Evolutionary conservation across 257 asterid genomes (phyloP), one percentile per base, ranked within the genome.

Genomic region (Petunia secreta): DNA sequence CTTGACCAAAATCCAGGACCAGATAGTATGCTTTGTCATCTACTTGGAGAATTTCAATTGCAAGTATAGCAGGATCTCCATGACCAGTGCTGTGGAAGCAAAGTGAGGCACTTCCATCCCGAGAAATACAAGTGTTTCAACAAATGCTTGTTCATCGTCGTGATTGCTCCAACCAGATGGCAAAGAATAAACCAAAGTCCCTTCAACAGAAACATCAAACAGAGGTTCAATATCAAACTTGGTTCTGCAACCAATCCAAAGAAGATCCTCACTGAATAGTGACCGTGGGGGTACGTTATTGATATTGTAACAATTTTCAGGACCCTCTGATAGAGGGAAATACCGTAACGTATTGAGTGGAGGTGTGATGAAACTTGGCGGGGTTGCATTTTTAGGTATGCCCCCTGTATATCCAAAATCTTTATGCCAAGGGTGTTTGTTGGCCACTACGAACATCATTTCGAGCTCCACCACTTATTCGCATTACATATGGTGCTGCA

Each of bases 51-150:
- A 96, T 85, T 83, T 94, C 99, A 15, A 96, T 89, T 7, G 98
- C 97, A 75, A 96, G 97, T 63, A 96, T 90, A 4, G 98, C 91
- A 4, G 98, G 99, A 84, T 91, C 97, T 54, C 98, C 98, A 36
- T 96, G 99, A 44, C 99, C 98, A 14, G 99, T 94, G 86, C 98
- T 92, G 55, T 96, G 99, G 86, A 96, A 96, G 90, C 99, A 96
- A 75, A 96, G 87, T 34, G 97, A 80, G 48, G 97, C 93, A 2
- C 93, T 91, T 25, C 98, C 98, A 75, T 96, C 98, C 91, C 90
- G 4, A 96, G 89, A 86, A 91, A 91, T 55, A 91, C 86, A 82
- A 96, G 92, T 41, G 94, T 91, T 86, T 96, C 98, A 48, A 88
- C 89, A 79, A 85, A 96, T 58, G 92, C 90, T 40, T 43, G 92